Evolutionary conservation across 805 yeast species (phyloP).

Genomic region (Candida tibetensis): DNA sequence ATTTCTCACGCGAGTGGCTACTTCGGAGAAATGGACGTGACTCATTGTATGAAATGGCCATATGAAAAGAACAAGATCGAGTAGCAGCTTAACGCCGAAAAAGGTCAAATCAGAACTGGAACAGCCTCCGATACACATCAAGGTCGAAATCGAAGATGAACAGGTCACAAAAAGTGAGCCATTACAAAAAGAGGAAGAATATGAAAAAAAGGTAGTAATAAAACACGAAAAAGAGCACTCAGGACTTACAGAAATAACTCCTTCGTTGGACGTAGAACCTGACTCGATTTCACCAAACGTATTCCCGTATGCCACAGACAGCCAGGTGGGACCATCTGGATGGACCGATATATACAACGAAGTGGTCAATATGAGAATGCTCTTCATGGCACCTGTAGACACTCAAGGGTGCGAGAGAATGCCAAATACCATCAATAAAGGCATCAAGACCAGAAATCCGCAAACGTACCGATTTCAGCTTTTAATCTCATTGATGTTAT

Average conservation of each 20-base stretch:
- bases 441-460: conserved; percentile 32
- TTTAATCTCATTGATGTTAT: conserved; percentile 76
- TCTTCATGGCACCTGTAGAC: conserved; percentile 80
- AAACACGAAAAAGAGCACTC: too few relatives aligned
- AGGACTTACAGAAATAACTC: too few relatives aligned
- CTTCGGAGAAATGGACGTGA: too few relatives aligned
- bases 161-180: too few relatives aligned
- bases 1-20: too few relatives aligned
- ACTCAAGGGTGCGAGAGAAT: conserved; percentile 77
- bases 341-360: conserved; percentile 58
- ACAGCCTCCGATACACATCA: too few relatives aligned
- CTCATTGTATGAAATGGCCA: too few relatives aligned
- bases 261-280: too few relatives aligned
- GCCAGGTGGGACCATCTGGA: conserved; percentile 31
- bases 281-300: conserved; percentile 1
- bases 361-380: conserved; percentile 63
- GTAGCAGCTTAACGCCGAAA: not conserved
- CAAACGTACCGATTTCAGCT: conserved; percentile 63
- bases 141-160: conserved; percentile 3
- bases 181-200: too few relatives aligned
- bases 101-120: not conserved
- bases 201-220: too few relatives aligned
- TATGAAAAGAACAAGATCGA: not conserved
- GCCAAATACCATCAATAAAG: conserved; percentile 42
- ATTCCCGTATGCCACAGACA: not conserved